Evolutionary conservation across 257 asterid genomes (phyloP), one percentile per base, ranked within the genome.

Genomic region (Echium plantagineum): DNA sequence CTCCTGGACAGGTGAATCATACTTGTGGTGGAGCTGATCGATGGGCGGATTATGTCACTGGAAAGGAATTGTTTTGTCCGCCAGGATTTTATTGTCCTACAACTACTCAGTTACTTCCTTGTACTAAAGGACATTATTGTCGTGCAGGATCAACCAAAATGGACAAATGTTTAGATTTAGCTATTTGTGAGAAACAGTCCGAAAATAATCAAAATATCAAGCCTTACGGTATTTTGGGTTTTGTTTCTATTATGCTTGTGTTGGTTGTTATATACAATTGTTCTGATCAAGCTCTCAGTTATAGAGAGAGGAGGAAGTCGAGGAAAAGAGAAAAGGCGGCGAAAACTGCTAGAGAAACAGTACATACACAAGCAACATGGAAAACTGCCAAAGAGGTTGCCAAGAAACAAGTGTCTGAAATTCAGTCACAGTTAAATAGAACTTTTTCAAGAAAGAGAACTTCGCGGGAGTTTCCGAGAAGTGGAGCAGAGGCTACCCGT

Each of bases 271-370:
- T 93, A 71, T 93, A 93, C 89, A 93, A 89, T 81, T 93, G 94
- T 62, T 86, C 99, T 7, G 99, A 85, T 30, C 94, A 89, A 89
- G 95, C 83, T 60, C 74, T 93, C 62, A 86, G 94, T 47, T 79
- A 84, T 10, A 76, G 94, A 74, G 97, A 89, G 65, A 84, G 69
- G 63, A 75, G 70, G 55, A 90, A 86, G 57, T 97, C 99, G 6
- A 83, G 81, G 72, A 86, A 96, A 35, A 79, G 99, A 70, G 97
- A 93, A 74, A 87, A 88, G 18, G 99, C 97, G 5, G 99, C 95
- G 15, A 78, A 69, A 76, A 89, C 87, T 60, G 97, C 91, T 24
- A 78, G 90, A 71, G 99, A 93, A 68, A 86, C 95, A 4, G 95
- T 75, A 21, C 89, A 86, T 69, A 89, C 95, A 30, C 79, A 94